Evolutionary conservation across 768 basidiomycete genomes (phyloP).

Genomic region (Boletus edulis): DNA sequence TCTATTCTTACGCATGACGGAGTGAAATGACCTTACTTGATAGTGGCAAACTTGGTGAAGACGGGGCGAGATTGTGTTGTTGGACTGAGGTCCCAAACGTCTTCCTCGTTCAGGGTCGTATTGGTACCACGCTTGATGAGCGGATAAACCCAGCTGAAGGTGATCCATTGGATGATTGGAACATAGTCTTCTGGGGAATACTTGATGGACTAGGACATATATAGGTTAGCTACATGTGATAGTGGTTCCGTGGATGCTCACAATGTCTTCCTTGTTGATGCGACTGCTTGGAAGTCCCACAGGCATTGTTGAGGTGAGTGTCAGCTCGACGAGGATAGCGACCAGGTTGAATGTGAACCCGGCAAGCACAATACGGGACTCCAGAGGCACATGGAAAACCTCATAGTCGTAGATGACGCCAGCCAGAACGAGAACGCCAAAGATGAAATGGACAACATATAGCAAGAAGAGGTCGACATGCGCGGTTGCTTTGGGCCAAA

Average conservation of each 20-base stretch:
- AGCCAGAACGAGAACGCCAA: conserved; percentile 49
- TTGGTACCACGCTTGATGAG: conserved; percentile 49
- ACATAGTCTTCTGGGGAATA: conserved; percentile 70
- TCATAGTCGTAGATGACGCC: conserved; percentile 51
- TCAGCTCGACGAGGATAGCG: conserved; percentile 41
- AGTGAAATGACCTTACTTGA: conserved; percentile 12
- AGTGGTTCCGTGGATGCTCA: conserved; percentile 33
- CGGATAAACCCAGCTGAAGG: conserved; percentile 71
- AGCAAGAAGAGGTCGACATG: conserved; percentile 64
- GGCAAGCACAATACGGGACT: conserved; percentile 25
- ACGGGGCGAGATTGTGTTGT: conserved; percentile 65
- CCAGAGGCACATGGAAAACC: conserved; percentile 43
- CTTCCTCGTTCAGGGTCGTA: conserved; percentile 63
- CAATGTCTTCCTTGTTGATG: conserved; percentile 58
- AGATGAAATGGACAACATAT: conserved; percentile 47
- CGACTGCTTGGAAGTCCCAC: conserved; percentile 56
- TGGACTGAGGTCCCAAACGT: conserved; percentile 72
- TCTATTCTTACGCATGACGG: not conserved
- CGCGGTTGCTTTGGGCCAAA: conserved; percentile 52
- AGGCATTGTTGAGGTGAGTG: conserved; percentile 59
- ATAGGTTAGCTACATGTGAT: not conserved
- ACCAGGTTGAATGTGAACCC: conserved; percentile 42
- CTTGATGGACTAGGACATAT: conserved; percentile 23
- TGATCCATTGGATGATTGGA: conserved; percentile 65
- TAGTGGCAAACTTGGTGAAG: conserved; percentile 45